Base-by-base conservation (phyloP, 169 alveolate genomes). In the Plasmodium cynomolgi region DNA sequence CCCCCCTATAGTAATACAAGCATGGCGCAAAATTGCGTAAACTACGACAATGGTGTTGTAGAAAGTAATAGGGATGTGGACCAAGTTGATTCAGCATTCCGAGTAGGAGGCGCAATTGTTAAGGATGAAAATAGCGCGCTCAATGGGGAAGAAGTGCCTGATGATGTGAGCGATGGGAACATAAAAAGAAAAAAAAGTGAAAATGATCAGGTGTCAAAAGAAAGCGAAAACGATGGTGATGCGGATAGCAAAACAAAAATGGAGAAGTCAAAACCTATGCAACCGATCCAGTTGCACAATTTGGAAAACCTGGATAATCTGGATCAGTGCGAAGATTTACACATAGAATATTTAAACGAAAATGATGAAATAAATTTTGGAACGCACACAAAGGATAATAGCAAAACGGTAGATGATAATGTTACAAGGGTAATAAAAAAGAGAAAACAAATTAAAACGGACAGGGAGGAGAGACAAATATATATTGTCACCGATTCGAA, bases 301-400 rank as follows among this genome's bases (percentile, higher is more conserved):
- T 29, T 68, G 37, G 77, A 68, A 17, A 34, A 54, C n/a, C 73
- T 79, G 71, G 90, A 90, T 20, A 90, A 90, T 58, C 20, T 90
- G 54, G 91, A 90, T 71, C 68, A 81, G 7, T 90, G 94, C 54
- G 94, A 90, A 80, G 94, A 90, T 90, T 81, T 90, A 80, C 82
- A 90, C 74, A 90, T 90, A 90, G 79, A 90, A 79, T 90, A 90
- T 90, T 31, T 90, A 68, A 80, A 79, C 73, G 84, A 90, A 68
- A 80, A 80, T 26, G 90, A 80, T 62, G 94, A 34, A 80, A 26
- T 90, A 29, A 81, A 80, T 80, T 90, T 90, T 80, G 94, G 74
- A 26, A 39, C 5, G 7, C 75, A 77, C 23, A 80, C 71, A 80
- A 90, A 80, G 29, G 39, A 80, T 37, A 8, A 15, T 31, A 29